phyloP scores from a whole-genome alignment of 106 monocot genomes.

The Phalaenopsis equestris region DNA sequence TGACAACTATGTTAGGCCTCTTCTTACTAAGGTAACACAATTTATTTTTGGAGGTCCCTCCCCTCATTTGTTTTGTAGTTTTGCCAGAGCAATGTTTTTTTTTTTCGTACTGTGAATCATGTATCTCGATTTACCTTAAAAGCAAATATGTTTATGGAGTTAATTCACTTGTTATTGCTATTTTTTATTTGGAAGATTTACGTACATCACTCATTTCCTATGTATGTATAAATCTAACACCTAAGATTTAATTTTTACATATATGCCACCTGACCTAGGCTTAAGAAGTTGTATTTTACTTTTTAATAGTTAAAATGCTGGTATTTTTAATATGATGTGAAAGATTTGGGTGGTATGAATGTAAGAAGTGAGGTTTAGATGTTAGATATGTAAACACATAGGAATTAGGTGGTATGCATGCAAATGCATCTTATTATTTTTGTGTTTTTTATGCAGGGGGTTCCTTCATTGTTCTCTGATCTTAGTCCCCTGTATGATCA shows the following conservation, averaged over 20 bases:
- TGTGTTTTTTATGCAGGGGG: constrained; percentile 44
- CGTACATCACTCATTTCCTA: too few relatives aligned
- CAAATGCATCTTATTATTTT: not conserved
- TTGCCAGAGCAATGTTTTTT: too few relatives aligned
- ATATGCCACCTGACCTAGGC: too few relatives aligned
- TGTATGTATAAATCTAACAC: too few relatives aligned
- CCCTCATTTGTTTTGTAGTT: not conserved
- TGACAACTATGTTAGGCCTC: constrained; percentile 73
- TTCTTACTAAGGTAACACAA: constrained; percentile 67
- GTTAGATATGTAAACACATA: too few relatives aligned
- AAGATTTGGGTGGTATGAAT: too few relatives aligned
- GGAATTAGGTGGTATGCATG: too few relatives aligned
- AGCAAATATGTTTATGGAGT: not conserved
- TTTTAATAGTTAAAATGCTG: too few relatives aligned
- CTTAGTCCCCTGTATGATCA: constrained; percentile 82
- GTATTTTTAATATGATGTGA: not conserved
- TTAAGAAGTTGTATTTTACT: too few relatives aligned
- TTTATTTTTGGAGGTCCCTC: not conserved
- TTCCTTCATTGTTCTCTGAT: constrained; percentile 95
- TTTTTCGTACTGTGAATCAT: not conserved
- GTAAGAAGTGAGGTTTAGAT: too few relatives aligned
- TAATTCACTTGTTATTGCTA: not conserved
- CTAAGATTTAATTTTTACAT: too few relatives aligned
- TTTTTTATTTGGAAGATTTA: too few relatives aligned
- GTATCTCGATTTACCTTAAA: not conserved